These are phyloP conservation scores for Sarocladium brachiariae DNA, from an alignment of 2,329 filamentous ascomycete species.

Conservation along the genomic window DNA sequence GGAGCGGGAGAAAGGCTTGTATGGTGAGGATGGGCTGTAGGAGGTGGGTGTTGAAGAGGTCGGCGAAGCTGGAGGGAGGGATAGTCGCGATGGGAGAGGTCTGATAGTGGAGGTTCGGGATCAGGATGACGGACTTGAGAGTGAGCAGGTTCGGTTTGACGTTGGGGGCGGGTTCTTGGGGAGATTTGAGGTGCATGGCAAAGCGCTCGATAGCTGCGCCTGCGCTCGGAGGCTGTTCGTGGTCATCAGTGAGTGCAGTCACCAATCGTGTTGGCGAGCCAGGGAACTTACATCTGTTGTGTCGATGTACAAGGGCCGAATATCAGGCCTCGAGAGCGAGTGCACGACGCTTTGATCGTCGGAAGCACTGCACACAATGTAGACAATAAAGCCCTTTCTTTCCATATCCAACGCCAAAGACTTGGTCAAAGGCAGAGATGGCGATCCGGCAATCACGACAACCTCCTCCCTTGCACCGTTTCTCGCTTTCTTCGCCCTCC, in stretches of 20 bases:
- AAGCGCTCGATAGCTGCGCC: slow-evolving; percentile 66
- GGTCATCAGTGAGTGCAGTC: not conserved
- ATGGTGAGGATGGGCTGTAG: slow-evolving; percentile 83
- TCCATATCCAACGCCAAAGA: slow-evolving; percentile 83
- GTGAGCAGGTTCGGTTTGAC: slow-evolving; percentile 69
- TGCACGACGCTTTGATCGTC: slow-evolving; percentile 80
- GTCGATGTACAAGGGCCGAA: slow-evolving; percentile 76
- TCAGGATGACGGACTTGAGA: slow-evolving; percentile 73
- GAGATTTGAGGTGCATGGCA: slow-evolving; percentile 61
- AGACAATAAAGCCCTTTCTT: slow-evolving; percentile 86
- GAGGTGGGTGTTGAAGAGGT: slow-evolving; percentile 87
- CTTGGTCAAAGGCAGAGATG: slow-evolving; percentile 74
- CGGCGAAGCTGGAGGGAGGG: slow-evolving; percentile 74
- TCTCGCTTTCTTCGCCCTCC: slow-evolving; percentile 69
- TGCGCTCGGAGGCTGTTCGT: slow-evolving; percentile 55
- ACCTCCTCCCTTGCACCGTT: slow-evolving; percentile 88
- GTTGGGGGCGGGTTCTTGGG: slow-evolving; percentile 69
- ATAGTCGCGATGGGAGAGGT: slow-evolving; percentile 81
- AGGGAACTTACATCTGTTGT: slow-evolving; percentile 60
- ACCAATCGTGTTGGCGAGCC: not conserved
- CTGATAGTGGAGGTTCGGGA: slow-evolving; percentile 75
- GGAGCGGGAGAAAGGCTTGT: slow-evolving; percentile 79
- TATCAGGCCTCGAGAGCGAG: slow-evolving; percentile 69
- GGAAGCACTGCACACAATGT: slow-evolving; percentile 75
- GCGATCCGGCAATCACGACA: slow-evolving; percentile 79